Percentiles rank a stretch among this genome's conserved stretches.
phyloP scores from a whole-genome alignment of 2,329 filamentous ascomycete genomes.

The Grosmannia clavigera region DNA sequence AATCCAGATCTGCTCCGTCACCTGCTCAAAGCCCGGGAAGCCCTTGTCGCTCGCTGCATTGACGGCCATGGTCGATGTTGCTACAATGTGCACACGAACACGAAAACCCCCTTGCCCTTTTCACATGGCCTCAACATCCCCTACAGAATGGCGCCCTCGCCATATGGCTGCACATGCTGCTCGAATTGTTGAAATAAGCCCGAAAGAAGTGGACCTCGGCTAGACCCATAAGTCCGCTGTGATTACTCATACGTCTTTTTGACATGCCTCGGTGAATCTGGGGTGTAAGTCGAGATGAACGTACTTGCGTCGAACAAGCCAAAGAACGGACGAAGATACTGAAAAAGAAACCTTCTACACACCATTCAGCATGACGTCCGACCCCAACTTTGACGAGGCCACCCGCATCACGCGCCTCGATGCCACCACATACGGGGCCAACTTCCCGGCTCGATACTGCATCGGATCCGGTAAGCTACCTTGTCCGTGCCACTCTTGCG shows the following conservation, averaged over 20 bases:
- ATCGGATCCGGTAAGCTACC: background rate
- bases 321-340: no score
- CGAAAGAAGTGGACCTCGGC: background rate
- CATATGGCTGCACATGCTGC: background rate
- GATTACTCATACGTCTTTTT: background rate
- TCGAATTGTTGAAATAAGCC: background rate
- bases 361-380: background rate
- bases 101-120: background rate
- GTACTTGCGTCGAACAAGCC: no score
- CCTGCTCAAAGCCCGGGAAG: background rate
- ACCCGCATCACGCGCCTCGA: background rate
- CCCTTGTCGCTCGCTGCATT: background rate
- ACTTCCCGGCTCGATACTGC: slow-evolving; percentile 1
- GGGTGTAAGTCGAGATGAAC: no score
- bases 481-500: background rate
- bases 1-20: slow-evolving; percentile 1
- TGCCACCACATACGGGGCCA: background rate
- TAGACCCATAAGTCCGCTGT: background rate
- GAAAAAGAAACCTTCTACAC: no score
- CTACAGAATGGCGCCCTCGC: background rate
- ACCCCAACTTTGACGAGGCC: background rate
- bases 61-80: background rate
- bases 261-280: background rate
- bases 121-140: background rate
- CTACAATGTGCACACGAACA: background rate